Evolutionary conservation across 2,329 filamentous ascomycete species (phyloP).

Genomic region (Penicillium sp.): DNA sequence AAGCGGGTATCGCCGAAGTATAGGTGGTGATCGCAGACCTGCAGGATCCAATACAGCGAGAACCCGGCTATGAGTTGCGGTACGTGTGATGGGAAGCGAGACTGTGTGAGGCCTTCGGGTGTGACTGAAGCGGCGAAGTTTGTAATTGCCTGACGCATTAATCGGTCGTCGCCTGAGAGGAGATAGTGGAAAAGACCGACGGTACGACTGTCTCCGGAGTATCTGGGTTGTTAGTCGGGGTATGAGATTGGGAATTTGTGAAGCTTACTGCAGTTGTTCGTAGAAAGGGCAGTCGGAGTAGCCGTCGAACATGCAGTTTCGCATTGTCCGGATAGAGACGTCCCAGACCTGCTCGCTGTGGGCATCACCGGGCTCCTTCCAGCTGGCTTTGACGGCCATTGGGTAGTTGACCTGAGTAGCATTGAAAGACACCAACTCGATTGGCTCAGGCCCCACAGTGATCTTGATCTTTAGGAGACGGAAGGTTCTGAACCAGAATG

Average conservation of each 20-base stretch:
- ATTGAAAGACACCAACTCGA: constrained; percentile 21
- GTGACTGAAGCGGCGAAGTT: constrained; percentile 25
- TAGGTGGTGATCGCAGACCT: constrained; percentile 26
- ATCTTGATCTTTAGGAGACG: constrained; percentile 30
- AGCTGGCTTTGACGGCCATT: constrained; percentile 24
- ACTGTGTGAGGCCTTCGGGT: constrained; percentile 25
- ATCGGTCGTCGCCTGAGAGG: constrained; percentile 27
- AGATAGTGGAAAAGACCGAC: constrained; percentile 28
- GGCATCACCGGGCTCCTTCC: constrained; percentile 11
- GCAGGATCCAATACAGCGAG: constrained; percentile 29
- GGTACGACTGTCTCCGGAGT: constrained; percentile 21
- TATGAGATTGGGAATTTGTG: neutral
- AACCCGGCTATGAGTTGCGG: constrained; percentile 26
- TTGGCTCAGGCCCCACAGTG: constrained; percentile 14
- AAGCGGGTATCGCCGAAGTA: constrained; percentile 25
- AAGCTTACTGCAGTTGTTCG: constrained; percentile 29
- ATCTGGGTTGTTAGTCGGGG: constrained; percentile 8
- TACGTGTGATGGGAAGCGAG: constrained; percentile 26
- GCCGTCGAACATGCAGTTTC: constrained; percentile 32
- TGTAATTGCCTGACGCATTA: constrained; percentile 28
- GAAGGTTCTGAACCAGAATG: constrained; percentile 39
- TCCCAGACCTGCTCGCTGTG: constrained; percentile 24
- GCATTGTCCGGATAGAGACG: constrained; percentile 26
- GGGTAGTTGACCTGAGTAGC: constrained; percentile 34
- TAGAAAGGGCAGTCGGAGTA: constrained; percentile 33